Percentiles rank a stretch among this genome's conserved stretches.
These are phyloP conservation scores for Zalaria obscura DNA, from an alignment of 2,329 filamentous ascomycete species.

Conservation along the genomic window DNA sequence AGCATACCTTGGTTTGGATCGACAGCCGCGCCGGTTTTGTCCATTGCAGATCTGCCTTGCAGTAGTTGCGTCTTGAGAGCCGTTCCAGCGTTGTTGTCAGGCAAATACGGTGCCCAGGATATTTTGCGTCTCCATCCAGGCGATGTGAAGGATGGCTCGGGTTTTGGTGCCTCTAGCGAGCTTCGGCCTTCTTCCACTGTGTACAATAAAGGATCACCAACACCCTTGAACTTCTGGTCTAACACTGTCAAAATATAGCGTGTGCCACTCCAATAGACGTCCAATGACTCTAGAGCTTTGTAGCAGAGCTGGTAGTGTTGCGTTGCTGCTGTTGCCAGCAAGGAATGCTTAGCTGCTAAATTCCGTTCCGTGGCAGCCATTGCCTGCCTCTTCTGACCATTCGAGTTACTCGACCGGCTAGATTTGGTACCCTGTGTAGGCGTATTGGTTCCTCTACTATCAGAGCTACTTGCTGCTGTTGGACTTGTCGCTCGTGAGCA, in stretches of 20 bases:
- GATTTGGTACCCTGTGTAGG: neutral
- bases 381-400: neutral
- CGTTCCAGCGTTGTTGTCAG: conserved; percentile 5
- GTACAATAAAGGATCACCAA: conserved; percentile 58
- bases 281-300: conserved; percentile 66
- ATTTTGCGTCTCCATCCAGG: conserved; percentile 36
- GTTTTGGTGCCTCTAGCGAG: conserved; percentile 39
- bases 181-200: conserved; percentile 65
- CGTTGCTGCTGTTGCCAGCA: conserved; percentile 67
- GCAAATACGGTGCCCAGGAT: conserved; percentile 28
- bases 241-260: conserved; percentile 77
- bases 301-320: conserved; percentile 83
- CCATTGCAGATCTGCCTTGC: neutral
- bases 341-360: conserved; percentile 48
- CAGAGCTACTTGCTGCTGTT: conserved; percentile 11
- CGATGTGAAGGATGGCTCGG: conserved; percentile 34
- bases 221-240: conserved; percentile 77
- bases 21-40: too few species aligned
- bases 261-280: conserved; percentile 74
- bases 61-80: neutral
- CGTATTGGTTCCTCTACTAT: conserved; percentile 3
- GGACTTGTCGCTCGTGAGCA: conserved; percentile 9
- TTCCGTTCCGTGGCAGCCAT: conserved; percentile 14
- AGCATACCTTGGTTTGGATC: too few species aligned
- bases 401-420: neutral